Conservation (phyloP, 306 rosid genomes). For the Morella rubra region DNA sequence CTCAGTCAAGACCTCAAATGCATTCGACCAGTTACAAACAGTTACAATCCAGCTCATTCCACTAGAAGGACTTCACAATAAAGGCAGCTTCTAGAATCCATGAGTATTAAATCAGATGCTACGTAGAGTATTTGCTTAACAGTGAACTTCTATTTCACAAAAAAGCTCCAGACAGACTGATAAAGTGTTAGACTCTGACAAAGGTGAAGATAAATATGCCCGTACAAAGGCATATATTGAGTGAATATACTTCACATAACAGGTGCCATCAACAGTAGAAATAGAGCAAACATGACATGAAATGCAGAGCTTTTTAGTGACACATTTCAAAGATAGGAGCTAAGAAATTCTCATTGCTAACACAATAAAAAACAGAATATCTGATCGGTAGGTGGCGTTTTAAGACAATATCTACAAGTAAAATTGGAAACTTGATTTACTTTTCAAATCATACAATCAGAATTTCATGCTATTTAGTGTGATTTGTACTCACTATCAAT, state of each 20-base stretch:
- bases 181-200: not conserved
- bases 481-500: slow-evolving; percentile 76
- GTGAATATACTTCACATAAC: not conserved
- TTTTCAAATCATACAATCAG: not conserved
- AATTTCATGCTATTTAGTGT: slow-evolving; percentile 10
- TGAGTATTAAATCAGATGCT: not conserved
- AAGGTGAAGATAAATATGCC: not conserved
- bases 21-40: not conserved
- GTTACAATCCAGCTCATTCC: not conserved
- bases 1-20: not conserved
- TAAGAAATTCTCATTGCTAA: not conserved
- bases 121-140: not conserved
- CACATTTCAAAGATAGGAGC: not conserved
- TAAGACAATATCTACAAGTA: not conserved
- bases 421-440: not conserved
- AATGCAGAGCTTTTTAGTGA: not conserved
- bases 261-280: not conserved
- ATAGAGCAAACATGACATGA: not conserved
- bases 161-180: not conserved
- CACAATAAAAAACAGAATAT: not conserved
- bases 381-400: not conserved
- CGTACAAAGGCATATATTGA: not conserved
- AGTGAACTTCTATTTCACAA: not conserved
- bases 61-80: not conserved
- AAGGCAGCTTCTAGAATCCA: not conserved